These are phyloP conservation scores for Aspergillus spinulosporus DNA, from an alignment of 2,329 filamentous ascomycete species.

Conservation along the genomic window DNA sequence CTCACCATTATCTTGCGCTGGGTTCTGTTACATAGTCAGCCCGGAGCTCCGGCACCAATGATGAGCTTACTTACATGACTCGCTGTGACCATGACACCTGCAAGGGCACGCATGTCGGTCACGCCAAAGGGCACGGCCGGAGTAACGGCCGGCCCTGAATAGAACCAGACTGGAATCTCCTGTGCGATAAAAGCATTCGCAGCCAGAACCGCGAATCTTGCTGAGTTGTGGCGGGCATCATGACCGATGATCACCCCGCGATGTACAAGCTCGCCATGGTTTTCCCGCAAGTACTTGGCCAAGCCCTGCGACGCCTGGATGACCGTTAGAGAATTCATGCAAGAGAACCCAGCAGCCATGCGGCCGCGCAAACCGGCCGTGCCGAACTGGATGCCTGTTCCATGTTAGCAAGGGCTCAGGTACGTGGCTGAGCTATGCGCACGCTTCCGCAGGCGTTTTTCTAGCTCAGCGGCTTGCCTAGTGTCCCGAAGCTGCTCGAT, in stretches of 20 bases:
- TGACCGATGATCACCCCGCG: conserved; percentile 61
- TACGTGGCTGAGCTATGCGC: conserved; percentile 14
- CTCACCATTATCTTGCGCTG: conserved; percentile 60
- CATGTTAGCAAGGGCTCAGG: conserved; percentile 9
- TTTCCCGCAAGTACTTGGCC: conserved; percentile 57
- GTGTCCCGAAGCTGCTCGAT: conserved; percentile 54
- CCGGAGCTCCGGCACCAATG: neutral
- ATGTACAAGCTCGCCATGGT: conserved; percentile 43
- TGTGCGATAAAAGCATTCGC: conserved; percentile 61
- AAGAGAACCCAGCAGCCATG: conserved; percentile 66
- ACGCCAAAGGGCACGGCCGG: conserved; percentile 65
- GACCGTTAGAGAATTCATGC: conserved; percentile 60
- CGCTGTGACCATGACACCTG: conserved; percentile 66
- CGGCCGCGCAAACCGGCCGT: conserved; percentile 63
- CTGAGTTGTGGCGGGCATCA: conserved; percentile 64
- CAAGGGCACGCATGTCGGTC: conserved; percentile 53
- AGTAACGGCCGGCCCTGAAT: conserved; percentile 57
- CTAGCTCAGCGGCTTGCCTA: conserved; percentile 50
- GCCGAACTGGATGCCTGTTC: conserved; percentile 58
- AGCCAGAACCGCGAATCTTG: conserved; percentile 60
- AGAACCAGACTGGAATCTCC: conserved; percentile 61
- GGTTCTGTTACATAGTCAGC: conserved; percentile 48
- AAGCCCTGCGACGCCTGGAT: conserved; percentile 66
- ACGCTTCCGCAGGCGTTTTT: conserved; percentile 55
- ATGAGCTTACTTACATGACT: conserved; percentile 51